phyloP scores from a whole-genome alignment of 2,329 filamentous ascomycete genomes.

The Aureobasidium melanogenum region DNA sequence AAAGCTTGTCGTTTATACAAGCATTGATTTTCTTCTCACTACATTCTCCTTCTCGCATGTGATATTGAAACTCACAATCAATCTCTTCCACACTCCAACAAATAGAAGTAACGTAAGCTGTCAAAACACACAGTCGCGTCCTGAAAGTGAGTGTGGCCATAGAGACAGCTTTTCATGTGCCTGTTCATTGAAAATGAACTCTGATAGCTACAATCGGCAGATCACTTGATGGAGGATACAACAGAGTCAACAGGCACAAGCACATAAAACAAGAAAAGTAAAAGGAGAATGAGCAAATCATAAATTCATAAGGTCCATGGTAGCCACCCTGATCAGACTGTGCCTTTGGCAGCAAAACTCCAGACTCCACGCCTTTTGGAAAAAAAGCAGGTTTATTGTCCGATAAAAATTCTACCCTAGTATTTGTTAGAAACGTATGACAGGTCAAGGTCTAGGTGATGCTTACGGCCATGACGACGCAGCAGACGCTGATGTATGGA shows the following conservation, averaged over 20 bases:
- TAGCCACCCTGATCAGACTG: not conserved
- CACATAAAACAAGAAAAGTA: not conserved
- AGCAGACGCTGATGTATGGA: constrained; percentile 91
- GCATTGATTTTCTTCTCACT: not conserved
- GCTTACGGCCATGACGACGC: constrained; percentile 84
- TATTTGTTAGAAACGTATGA: not conserved
- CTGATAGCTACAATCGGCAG: not conserved
- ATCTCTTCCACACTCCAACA: no score
- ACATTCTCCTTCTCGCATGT: not conserved
- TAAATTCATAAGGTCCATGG: not conserved
- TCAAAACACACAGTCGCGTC: no score
- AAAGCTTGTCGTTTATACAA: not conserved
- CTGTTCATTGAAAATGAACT: no score
- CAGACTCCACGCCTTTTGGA: constrained; percentile 9
- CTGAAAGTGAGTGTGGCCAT: no score
- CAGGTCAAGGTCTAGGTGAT: not conserved
- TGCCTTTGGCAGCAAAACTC: not conserved
- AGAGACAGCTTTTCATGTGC: no score
- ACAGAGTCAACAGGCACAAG: not conserved
- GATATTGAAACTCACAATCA: not conserved
- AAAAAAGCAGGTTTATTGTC: constrained; percentile 12
- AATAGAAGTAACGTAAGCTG: no score
- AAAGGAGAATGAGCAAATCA: not conserved
- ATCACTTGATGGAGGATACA: not conserved
- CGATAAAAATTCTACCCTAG: constrained; percentile 21